Conservation (phyloP, 139 green algal genomes). For the Limnomonas spitsbergensis region DNA sequence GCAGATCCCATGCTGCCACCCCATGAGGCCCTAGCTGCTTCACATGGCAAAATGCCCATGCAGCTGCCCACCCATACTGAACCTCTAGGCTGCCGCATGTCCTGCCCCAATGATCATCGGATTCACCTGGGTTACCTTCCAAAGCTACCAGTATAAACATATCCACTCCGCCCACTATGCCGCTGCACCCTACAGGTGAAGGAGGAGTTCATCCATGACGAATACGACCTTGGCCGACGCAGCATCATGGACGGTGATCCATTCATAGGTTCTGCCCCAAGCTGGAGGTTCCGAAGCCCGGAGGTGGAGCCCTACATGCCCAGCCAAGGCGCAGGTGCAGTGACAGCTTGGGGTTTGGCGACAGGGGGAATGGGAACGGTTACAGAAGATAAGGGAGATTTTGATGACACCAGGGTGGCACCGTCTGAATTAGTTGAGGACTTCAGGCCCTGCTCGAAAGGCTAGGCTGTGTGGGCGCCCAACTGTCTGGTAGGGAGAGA, state of each 20-base stretch:
- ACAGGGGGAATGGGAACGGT: background rate
- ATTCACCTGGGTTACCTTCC: too few species aligned
- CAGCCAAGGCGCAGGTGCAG: slow-evolving; percentile 38
- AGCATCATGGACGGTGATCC: slow-evolving; percentile 60
- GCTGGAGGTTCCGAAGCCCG: slow-evolving; percentile 38
- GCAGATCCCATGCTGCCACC: too few species aligned
- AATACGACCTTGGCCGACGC: slow-evolving; percentile 41
- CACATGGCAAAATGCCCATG: too few species aligned
- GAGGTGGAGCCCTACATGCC: slow-evolving; percentile 56
- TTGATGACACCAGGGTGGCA: background rate
- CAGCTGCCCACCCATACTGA: too few species aligned
- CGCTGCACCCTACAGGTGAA: slow-evolving; percentile 30
- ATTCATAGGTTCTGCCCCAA: slow-evolving; percentile 36
- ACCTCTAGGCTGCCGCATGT: too few species aligned
- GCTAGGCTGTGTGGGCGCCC: too few species aligned
- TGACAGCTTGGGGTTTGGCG: background rate
- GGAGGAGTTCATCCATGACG: slow-evolving; percentile 48
- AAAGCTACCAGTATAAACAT: too few species aligned
- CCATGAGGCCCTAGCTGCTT: too few species aligned
- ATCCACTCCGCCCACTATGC: too few species aligned
- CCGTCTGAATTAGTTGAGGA: background rate
- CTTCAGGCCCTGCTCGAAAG: too few species aligned
- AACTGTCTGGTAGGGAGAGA: too few species aligned
- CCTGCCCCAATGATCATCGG: too few species aligned
- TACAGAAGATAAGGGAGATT: background rate